Evolutionary conservation across 1,284 basidiomycete species (phyloP), one percentile per base, ranked within the genome.

Genomic region (Phellopilus nigrolimitatus): DNA sequence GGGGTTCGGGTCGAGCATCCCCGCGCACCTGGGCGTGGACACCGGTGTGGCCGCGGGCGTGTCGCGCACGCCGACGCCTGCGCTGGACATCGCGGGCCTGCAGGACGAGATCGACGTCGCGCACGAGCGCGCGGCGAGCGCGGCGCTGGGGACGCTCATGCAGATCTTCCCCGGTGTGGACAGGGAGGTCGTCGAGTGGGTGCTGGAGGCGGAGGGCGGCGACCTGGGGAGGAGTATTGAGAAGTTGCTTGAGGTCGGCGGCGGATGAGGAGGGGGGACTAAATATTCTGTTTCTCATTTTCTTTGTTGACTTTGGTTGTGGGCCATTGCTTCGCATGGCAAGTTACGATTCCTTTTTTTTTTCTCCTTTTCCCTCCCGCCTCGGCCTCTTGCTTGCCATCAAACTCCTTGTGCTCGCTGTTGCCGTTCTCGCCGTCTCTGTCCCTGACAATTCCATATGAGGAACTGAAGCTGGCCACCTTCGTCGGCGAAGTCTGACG

Each of bases 211-310:
- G 34, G 91, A 91, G 60, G 80, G 79, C n/a, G 88, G 88, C 22
- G 91, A 97, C 69, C 64, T 95, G 53, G 93, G 91, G 49, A 79
- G 80, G 73, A 92, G 91, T 62, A 94, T 95, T 60, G 93, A 95
- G 66, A 78, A 75, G 48, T 64, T 92, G 51, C 68, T 92, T 61
- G 90, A 92, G 42, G 42, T 54, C 12, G 47, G 47, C 10, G 47
- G 47, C n/a, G 52, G 44, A 15, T 50, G 25, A 17, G 34, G n/a
- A 8, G 28, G 28, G 6, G 28, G n/a, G n/a, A 30, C 6, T 12
- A 7, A 30, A 30, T 30, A 30, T 30, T 30, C 28, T 7, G 6
- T 30, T 30, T 30, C 6, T n/a, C n/a, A n/a, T n/a, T n/a, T n/a
- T n/a, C n/a, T n/a, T n/a, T n/a, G n/a, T n/a, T n/a, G n/a, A n/a